A percentile compares a stretch with the other conserved stretches of the same genome.
These are phyloP conservation scores for Drechslerella coelobrocha DNA, from an alignment of 2,329 filamentous ascomycete genomes.

Conservation along the genomic window DNA sequence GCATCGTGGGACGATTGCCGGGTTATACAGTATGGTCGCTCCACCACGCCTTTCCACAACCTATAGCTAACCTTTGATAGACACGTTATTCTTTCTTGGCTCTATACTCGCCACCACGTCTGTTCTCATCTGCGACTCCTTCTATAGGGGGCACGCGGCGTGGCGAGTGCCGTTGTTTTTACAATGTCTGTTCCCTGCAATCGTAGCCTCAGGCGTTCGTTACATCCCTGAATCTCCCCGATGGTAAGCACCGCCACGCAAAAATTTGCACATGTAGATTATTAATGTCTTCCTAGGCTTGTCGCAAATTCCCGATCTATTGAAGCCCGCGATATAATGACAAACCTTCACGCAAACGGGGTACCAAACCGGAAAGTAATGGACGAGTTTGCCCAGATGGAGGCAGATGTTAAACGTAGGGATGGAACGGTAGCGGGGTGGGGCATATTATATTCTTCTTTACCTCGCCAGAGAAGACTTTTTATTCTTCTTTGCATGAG, in stretches of 20 bases:
- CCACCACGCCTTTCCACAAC: background rate
- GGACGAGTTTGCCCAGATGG: conserved; percentile 42
- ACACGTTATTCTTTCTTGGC: conserved; percentile 62
- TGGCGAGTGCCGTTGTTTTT: conserved; percentile 69
- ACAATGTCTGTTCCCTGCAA: conserved; percentile 60
- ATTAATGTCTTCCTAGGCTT: conserved; percentile 13
- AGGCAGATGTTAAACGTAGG: conserved; percentile 27
- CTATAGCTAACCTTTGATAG: conserved; percentile 4
- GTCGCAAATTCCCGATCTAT: conserved; percentile 29
- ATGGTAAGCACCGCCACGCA: conserved; percentile 65
- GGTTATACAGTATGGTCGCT: conserved; percentile 60
- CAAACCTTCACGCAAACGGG: conserved; percentile 67
- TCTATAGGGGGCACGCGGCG: conserved; percentile 59
- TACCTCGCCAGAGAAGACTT: conserved; percentile 56
- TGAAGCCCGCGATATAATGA: conserved; percentile 65
- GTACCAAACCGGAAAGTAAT: conserved; percentile 51
- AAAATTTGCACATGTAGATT: background rate
- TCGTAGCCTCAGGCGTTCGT: conserved; percentile 63
- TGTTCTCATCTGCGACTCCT: conserved; percentile 61
- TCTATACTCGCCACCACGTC: conserved; percentile 59
- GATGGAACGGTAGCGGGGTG: conserved; percentile 25
- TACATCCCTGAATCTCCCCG: conserved; percentile 69
- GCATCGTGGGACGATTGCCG: conserved; percentile 67
- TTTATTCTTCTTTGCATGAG: conserved; percentile 64
- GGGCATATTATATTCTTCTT: conserved; percentile 55